phyloP scores from a whole-genome alignment of 306 rosid genomes.

The Myrica gale region DNA sequence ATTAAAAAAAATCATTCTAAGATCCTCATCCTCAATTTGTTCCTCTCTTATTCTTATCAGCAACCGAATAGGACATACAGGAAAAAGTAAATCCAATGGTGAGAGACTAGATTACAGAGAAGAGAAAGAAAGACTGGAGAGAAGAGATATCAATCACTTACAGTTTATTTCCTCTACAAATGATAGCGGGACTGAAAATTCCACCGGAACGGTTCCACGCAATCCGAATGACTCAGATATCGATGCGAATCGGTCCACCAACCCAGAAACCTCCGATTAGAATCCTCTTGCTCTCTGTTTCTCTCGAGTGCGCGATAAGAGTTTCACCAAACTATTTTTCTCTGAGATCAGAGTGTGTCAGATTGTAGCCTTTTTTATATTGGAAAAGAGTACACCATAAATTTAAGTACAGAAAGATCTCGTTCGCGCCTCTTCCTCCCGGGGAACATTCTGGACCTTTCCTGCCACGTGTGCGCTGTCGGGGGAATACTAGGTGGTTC shows the following conservation, averaged over 20 bases:
- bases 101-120: too few species aligned
- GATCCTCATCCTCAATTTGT: neutral
- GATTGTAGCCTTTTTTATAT: slow-evolving; percentile 2
- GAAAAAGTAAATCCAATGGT: too few species aligned
- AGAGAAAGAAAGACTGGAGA: neutral
- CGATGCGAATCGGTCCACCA: slow-evolving; percentile 54
- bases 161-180: slow-evolving; percentile 1
- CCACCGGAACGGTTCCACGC: slow-evolving; percentile 50
- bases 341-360: neutral
- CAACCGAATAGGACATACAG: neutral
- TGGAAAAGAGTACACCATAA: neutral
- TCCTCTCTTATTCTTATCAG: neutral
- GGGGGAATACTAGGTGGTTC: too few species aligned
- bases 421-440: slow-evolving; percentile 37
- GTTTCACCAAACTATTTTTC: neutral
- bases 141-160: slow-evolving; percentile 22
- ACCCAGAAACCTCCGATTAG: slow-evolving; percentile 33
- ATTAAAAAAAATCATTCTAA: neutral
- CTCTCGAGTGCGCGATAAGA: neutral
- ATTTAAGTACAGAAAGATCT: neutral
- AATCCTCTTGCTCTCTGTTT: slow-evolving; percentile 8
- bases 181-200: neutral
- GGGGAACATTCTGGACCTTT: slow-evolving; percentile 33
- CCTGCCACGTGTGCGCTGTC: neutral
- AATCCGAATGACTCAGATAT: slow-evolving; percentile 47